Evolutionary conservation across 1,284 basidiomycete genomes (phyloP).

Genomic region (Mixia osmundae): DNA sequence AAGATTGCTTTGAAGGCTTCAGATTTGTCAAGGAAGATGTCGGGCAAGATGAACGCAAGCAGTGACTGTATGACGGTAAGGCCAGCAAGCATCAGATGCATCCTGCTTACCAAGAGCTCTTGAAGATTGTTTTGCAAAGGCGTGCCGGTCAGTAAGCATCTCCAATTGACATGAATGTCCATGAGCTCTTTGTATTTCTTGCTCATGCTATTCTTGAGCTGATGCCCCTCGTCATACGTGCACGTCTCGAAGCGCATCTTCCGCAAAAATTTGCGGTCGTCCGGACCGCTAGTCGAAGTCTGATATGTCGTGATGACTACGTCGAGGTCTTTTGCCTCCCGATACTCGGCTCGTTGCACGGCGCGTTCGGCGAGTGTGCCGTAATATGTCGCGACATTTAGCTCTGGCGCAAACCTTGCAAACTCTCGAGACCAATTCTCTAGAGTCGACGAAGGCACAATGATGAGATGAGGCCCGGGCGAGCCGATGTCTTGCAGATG

Average conservation of each 20-base stretch:
- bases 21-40: slow-evolving; percentile 51
- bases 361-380: slow-evolving; percentile 74
- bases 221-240: slow-evolving; percentile 86
- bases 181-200: slow-evolving; percentile 79
- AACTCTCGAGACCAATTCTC: slow-evolving; percentile 99
- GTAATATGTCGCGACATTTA: slow-evolving; percentile 81
- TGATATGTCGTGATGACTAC: slow-evolving; percentile 94
- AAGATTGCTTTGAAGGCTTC: slow-evolving; percentile 77
- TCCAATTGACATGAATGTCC: slow-evolving; percentile 65
- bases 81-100: slow-evolving; percentile 4
- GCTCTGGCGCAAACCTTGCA: slow-evolving; percentile 55
- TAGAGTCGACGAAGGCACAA: slow-evolving; percentile 86
- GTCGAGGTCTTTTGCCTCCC: slow-evolving; percentile 43
- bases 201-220: slow-evolving; percentile 88
- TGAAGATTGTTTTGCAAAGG: slow-evolving; percentile 65
- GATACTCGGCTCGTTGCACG: slow-evolving; percentile 41
- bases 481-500: slow-evolving; percentile 54
- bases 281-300: slow-evolving; percentile 61
- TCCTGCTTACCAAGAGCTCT: slow-evolving; percentile 61
- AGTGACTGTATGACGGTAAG: slow-evolving; percentile 40
- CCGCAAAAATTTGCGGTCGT: slow-evolving; percentile 75
- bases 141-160: slow-evolving; percentile 81
- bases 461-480: slow-evolving; percentile 69
- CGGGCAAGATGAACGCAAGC: slow-evolving; percentile 91
- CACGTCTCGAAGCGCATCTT: slow-evolving; percentile 81